Base-by-base conservation (phyloP, 805 yeast genomes). In the Candida xiaguanensis region DNA sequence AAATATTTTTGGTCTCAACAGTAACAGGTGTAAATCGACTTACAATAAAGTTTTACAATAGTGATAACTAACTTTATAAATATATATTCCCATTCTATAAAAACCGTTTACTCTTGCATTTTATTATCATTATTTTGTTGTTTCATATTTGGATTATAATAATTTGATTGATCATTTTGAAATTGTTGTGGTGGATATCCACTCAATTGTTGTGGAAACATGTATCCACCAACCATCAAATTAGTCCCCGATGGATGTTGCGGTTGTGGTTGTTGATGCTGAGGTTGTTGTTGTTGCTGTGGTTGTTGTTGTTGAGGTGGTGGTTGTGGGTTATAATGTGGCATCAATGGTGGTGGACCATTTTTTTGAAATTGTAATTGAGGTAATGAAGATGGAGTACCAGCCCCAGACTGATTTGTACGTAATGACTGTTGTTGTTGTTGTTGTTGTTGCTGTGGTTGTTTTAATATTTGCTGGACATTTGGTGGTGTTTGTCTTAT, bases 381-480 rank as follows among this genome's bases (percentile, higher is more conserved):
- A 14, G 28, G 22, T 4, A 14, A n/a, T 20, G 34, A 12, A 12
- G 18, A n/a, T 11, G 34, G n/a, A 6, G 34, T 13, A 6, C 16
- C 22, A 14, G 35, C 9, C 13, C 16, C 13, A 7, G 6, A 5
- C 8, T 12, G 34, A n/a, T n/a, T 5, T 31, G 34, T 8, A 8
- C 17, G 17, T 24, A 15, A 16, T 19, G 43, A n/a, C 12, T 30
- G 31, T 23, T 27, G 38, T 11, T 22, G 16, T 22, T 30, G 38
- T 17, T 25, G 27, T n/a, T n/a, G n/a, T 12, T 31, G 45, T 20
- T 29, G 37, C 24, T 37, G 40, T 31, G 31, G 41, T 11, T 32
- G 34, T 20, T 34, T 19, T 8, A 16, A 25, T 27, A 16, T 30
- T 18, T 40, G 36, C 24, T 35, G 39, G 29, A n/a, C 14, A n/a